A percentile compares a stretch with the other conserved stretches of the same genome.
Conservation (phyloP, 306 rosid species). For the Arachis hypogaea region DNA sequence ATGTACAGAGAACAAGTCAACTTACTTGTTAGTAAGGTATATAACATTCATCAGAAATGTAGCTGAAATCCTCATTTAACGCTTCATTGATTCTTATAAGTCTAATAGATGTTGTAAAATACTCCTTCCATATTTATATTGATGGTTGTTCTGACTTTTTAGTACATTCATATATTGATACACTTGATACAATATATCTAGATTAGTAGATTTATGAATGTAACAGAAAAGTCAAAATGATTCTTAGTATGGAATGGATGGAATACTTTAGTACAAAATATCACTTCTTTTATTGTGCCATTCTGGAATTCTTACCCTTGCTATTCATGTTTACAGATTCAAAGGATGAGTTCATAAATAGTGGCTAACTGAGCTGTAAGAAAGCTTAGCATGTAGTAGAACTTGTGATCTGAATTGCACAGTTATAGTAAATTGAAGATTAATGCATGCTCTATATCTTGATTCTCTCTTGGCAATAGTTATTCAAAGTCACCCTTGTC, state of each 20-base stretch:
- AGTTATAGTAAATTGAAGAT: neutral
- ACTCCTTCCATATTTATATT: too few species aligned
- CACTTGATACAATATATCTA: too few species aligned
- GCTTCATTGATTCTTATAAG: neutral
- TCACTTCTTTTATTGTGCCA: neutral
- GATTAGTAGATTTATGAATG: too few species aligned
- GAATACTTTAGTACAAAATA: neutral
- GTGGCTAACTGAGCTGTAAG: conserved; percentile 21
- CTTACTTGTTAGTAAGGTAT: conserved; percentile 93
- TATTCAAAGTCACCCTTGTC: conserved; percentile 34
- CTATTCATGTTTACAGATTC: conserved; percentile 42
- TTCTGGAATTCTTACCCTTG: conserved; percentile 29
- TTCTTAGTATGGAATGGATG: too few species aligned
- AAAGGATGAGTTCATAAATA: conserved; percentile 44
- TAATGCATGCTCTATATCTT: conserved; percentile 34
- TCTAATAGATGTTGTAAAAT: neutral
- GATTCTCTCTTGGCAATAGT: conserved; percentile 30
- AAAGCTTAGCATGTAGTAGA: conserved; percentile 15
- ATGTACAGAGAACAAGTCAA: conserved; percentile 99
- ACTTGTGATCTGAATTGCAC: conserved; percentile 36
- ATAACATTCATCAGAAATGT: too few species aligned
- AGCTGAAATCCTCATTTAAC: neutral
- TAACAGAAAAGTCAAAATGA: too few species aligned
- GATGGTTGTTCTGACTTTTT: too few species aligned
- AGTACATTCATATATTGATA: too few species aligned